Conservation (phyloP, 495 filamentous ascomycete species). For the Beverwykella pulmonaria region DNA sequence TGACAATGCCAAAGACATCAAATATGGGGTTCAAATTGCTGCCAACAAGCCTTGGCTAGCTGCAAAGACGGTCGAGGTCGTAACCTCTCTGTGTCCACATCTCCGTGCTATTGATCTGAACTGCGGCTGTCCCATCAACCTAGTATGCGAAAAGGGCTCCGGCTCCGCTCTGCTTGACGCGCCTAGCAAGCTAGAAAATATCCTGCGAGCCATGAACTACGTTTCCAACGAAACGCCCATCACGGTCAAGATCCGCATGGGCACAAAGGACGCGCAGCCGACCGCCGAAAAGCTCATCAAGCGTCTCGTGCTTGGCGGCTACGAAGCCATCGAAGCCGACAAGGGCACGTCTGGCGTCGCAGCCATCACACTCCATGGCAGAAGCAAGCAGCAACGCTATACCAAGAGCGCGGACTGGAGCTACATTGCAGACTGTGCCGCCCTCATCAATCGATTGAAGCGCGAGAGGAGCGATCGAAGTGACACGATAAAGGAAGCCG, state of each 20-base stretch:
- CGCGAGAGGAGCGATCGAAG: slow-evolving; percentile 60
- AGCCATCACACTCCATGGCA: slow-evolving; percentile 90
- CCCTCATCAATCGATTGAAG: slow-evolving; percentile 77
- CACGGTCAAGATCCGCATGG: slow-evolving; percentile 92
- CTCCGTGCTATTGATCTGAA: slow-evolving; percentile 91
- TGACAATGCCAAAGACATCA: slow-evolving; percentile 77
- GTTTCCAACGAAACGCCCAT: slow-evolving; percentile 87
- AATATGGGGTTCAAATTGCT: slow-evolving; percentile 89
- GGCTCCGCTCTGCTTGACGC: slow-evolving; percentile 93
- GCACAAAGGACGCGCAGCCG: slow-evolving; percentile 75
- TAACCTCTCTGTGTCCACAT: slow-evolving; percentile 74
- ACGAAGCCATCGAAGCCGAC: slow-evolving; percentile 62
- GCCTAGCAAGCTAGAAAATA: slow-evolving; percentile 82
- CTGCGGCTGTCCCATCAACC: slow-evolving; percentile 94
- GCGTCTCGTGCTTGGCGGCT: slow-evolving; percentile 76
- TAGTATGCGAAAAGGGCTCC: slow-evolving; percentile 81
- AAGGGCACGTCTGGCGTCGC: slow-evolving; percentile 77
- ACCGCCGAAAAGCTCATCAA: slow-evolving; percentile 80
- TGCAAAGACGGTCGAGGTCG: slow-evolving; percentile 79
- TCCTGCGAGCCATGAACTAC: slow-evolving; percentile 90
- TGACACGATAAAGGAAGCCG: slow-evolving; percentile 78
- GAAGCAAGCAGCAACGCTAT: slow-evolving; percentile 92
- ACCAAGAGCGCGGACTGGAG: slow-evolving; percentile 85
- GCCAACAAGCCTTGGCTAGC: slow-evolving; percentile 87
- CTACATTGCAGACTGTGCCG: slow-evolving; percentile 88